Base-by-base conservation (phyloP, 2,329 filamentous ascomycete genomes). In the Epichloe uncinata region DNA sequence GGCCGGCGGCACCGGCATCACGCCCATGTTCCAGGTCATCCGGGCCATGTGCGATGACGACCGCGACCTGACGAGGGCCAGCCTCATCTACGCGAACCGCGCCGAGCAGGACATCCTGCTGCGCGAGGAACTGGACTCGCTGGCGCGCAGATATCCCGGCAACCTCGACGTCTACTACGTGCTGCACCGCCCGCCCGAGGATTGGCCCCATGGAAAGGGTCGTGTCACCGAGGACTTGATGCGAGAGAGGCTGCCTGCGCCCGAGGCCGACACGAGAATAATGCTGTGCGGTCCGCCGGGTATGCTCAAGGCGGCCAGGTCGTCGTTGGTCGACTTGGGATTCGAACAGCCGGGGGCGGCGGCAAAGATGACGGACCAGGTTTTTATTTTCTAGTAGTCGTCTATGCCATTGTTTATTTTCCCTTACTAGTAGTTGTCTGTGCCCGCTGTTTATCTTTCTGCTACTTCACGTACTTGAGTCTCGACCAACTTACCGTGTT, bases 1-100 rank as follows among this genome's bases (percentile, higher is more conserved):
- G 75, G 75, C 50, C n/a, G 38, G 16, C 16, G 38, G 38, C 12
- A 41, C 38, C n/a, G 38, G 38, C 38, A 64, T 66, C 36, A 66
- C 42, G 0, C 63, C 63, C 11, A 63, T 66, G 61, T 66, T 58
- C 49, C 79, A 83, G 58, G 62, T 84, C 6, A 81, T 83, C 57
- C 73, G 78, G 4, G 77, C 78, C 42, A 79, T 83, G 50, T 80
- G 77, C 57, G 78, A 82, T 57, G 74, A 82, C 49, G 66, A 73
- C 15, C 64, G 62, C 6, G 81, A 84, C 53, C 68, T 66, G 1
- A 83, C 81, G 0, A 63, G 76, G 54, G 61, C 82, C 41, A 74
- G 67, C 42, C 64, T 84, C 4, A 61, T 84, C 33, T 82, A 81
- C 52, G 80, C 77, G 33, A 83, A 81, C 61, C 68, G 73, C 1